Conservation (phyloP, 768 basidiomycete species). For the Mycena crocata region DNA sequence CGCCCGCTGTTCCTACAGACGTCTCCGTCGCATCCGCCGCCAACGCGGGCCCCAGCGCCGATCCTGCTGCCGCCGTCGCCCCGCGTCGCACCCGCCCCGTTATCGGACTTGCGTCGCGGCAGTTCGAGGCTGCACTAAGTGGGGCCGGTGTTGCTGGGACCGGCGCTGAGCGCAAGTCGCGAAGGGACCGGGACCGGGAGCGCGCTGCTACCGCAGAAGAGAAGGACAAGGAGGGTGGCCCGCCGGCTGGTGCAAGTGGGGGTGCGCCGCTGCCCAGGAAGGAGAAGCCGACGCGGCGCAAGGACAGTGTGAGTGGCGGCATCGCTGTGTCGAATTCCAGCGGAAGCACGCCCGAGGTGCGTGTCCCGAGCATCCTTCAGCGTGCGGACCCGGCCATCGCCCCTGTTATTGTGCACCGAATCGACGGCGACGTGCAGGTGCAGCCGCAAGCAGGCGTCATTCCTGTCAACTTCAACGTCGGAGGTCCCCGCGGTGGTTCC, state of each 20-base stretch:
- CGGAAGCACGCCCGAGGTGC: slow-evolving; percentile 13
- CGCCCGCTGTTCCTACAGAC: slow-evolving; percentile 23
- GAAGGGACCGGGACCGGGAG: slow-evolving; percentile 29
- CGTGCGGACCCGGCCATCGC: slow-evolving; percentile 19
- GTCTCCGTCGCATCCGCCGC: slow-evolving; percentile 29
- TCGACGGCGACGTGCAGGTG: slow-evolving; percentile 28
- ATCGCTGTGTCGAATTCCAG: slow-evolving; percentile 10
- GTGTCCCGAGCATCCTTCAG: slow-evolving; percentile 26
- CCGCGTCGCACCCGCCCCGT: slow-evolving; percentile 51
- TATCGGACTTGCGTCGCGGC: slow-evolving; percentile 59
- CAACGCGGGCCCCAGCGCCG: neutral
- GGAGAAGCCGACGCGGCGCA: slow-evolving; percentile 27
- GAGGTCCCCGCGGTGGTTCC: neutral
- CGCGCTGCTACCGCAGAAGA: slow-evolving; percentile 23
- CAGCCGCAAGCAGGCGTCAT: slow-evolving; percentile 27
- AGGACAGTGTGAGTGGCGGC: slow-evolving; percentile 30
- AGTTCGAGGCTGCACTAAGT: slow-evolving; percentile 63
- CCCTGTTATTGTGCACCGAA: slow-evolving; percentile 27
- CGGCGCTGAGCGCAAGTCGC: slow-evolving; percentile 31
- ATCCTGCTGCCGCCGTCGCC: slow-evolving; percentile 20
- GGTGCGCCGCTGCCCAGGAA: slow-evolving; percentile 5
- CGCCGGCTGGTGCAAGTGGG: neutral
- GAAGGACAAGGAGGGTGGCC: neutral
- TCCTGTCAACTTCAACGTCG: slow-evolving; percentile 15
- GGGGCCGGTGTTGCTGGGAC: slow-evolving; percentile 54